Conservation (phyloP, 2,329 filamentous ascomycete genomes). For the Fusarium nisikadoi region DNA sequence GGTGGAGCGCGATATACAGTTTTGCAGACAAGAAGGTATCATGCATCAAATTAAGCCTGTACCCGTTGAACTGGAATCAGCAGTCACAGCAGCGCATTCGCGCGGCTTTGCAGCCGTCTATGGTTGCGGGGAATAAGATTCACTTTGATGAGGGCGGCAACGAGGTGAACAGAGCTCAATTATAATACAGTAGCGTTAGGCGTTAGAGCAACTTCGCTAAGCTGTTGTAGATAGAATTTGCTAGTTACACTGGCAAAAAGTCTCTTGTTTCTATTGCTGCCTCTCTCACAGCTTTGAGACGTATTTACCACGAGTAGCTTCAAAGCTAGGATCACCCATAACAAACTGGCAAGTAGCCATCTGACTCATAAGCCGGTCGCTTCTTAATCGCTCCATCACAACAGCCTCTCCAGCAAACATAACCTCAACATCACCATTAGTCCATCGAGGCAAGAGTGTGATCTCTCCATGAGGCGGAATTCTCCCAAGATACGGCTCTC, state of each 20-base stretch:
- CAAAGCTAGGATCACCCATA: neutral
- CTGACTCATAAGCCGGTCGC: neutral
- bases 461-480: conserved; percentile 9
- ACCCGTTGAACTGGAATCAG: conserved; percentile 66
- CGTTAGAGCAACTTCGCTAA: neutral
- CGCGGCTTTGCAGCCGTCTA: conserved; percentile 65
- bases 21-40: conserved; percentile 60
- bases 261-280: too few relatives aligned
- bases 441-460: conserved; percentile 5
- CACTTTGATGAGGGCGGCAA: conserved; percentile 60
- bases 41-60: conserved; percentile 66
- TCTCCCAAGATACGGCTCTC: conserved; percentile 13
- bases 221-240: too few relatives aligned
- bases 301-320: neutral
- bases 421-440: neutral
- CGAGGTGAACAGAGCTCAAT: conserved; percentile 4
- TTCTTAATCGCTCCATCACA: conserved; percentile 1
- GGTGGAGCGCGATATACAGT: conserved; percentile 62
- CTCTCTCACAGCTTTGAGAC: neutral
- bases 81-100: conserved; percentile 70
- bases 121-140: conserved; percentile 66
- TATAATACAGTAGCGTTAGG: neutral
- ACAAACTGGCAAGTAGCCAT: conserved; percentile 13
- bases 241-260: too few relatives aligned
- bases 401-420: conserved; percentile 16